Evolutionary conservation across 352 stramenopile genomes (phyloP).

Genomic region (Peronospora farinosa): DNA sequence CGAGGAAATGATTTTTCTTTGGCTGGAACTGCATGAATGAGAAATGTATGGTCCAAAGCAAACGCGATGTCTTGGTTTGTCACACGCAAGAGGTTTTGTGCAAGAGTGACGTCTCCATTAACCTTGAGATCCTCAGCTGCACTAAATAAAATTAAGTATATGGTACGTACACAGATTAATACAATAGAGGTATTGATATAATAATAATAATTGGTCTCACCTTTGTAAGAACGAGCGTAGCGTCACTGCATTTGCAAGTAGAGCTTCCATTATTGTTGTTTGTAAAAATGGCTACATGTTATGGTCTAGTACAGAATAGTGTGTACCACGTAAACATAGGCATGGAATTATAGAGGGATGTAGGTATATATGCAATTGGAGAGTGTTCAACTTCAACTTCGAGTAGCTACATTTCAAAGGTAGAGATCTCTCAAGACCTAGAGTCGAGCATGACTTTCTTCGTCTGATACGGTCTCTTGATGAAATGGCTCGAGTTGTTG

Average conservation of each 20-base stretch:
- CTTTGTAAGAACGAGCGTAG: slow-evolving; percentile 38
- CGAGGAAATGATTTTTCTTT: slow-evolving; percentile 19
- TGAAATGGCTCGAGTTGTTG: slow-evolving; percentile 18
- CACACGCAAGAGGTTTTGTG: slow-evolving; percentile 8
- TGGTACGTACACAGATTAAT: too few relatives aligned
- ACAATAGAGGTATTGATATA: not conserved
- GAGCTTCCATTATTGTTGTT: slow-evolving; percentile 23
- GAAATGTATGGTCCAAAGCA: slow-evolving; percentile 37
- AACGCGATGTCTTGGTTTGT: slow-evolving; percentile 19
- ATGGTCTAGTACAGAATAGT: not conserved
- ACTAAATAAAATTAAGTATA: slow-evolving; percentile 7
- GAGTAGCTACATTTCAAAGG: too few relatives aligned
- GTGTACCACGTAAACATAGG: not conserved
- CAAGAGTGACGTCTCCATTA: slow-evolving; percentile 6
- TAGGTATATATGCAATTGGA: too few relatives aligned
- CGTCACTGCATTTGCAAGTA: slow-evolving; percentile 26
- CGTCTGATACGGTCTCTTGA: too few relatives aligned
- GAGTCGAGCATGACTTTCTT: too few relatives aligned
- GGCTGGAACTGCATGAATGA: slow-evolving; percentile 17
- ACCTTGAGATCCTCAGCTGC: slow-evolving; percentile 4
- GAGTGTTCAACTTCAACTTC: too few relatives aligned
- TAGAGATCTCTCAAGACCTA: too few relatives aligned
- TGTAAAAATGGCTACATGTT: not conserved
- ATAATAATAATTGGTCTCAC: slow-evolving; percentile 15
- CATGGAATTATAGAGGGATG: not conserved